Evolutionary conservation across 176 grass and related monocot genomes (phyloP), one percentile per base, ranked within the genome.

Genomic region (Areca catechu): DNA sequence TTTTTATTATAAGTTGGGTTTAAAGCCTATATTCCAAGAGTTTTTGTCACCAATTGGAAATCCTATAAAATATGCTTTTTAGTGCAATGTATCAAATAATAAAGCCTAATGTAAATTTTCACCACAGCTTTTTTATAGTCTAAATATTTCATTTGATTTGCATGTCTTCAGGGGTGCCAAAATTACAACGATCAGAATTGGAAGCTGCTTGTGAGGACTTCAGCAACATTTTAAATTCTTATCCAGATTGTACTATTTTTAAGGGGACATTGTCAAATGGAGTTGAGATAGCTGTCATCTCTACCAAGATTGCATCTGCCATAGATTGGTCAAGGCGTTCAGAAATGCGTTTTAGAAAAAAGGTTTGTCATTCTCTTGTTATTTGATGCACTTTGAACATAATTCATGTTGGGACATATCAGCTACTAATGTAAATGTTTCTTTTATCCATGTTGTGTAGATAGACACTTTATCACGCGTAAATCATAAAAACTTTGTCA

Each of bases 401-500:
- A 12, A 12, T 43, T 12, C 7, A 43, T 14, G 34, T 43, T 43
- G 34, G 34, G 10, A 43, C 34, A 14, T 43, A 9, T 43, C 34
- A 43, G 34, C 2, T 43, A 43, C 14, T 43, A 43, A 43, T 43
- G 9, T 43, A 43, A 2, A 9, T 43, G 14, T 43, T 43, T 12
- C 34, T 43, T 43, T 43, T 3, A 12, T 43, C 34, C 34, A 12
- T 43, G 14, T 12, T 43, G 10, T 43, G 34, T 12, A 97, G 86
- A 86, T 97, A 82, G 86, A 91, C 51, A 67, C 71, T 18, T 24
- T 97, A 22, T 82, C 86, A 77, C 84, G 86, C 68, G 69, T 88
- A 47, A 97, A 83, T 65, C 92, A 97, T 73, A 97, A 97, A 73
- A 97, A 97, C 52, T 97, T 88, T 55, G 63, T 90, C 30, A 97